Evolutionary conservation across 1,284 basidiomycete genomes (phyloP), one percentile per base, ranked within the genome.

Genomic region (Microbotryum scabiosae): DNA sequence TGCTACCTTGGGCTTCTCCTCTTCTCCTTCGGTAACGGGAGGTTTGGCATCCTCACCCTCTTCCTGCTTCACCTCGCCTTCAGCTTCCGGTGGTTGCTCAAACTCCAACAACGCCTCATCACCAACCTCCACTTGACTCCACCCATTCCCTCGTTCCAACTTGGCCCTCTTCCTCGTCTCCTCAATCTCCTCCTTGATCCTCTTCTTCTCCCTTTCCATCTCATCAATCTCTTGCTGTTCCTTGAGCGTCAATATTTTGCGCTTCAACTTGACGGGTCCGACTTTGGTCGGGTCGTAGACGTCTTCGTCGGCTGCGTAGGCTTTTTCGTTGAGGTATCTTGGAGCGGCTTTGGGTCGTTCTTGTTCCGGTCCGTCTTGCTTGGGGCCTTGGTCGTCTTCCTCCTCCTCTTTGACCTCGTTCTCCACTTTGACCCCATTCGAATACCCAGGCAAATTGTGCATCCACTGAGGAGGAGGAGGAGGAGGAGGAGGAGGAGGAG

Each of bases 261-360:
- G 53, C 53, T 65, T 68, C 47, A 65, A 43, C 26, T 63, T 64
- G 59, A 65, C 53, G 44, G 36, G 23, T 5, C n/a, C 20, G 10
- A 69, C 54, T 44, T 59, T 62, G 26, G 58, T 48, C 26, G 61
- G 62, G 23, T 69, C 70, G n/a, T 66, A 64, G 23, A 65, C 65
- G 47, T 64, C 64, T 26, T 63, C 55, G 30, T 57, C 57, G 10
- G 50, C 23, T 52, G 30, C 21, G 25, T 45, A 18, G 60, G 51
- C 54, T 62, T 63, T 48, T 56, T 63, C 64, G 32, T 46, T 25
- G n/a, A 65, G 49, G 60, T 63, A 60, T 36, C 25, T 59, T 10
- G 41, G 28, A 16, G 56, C 30, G 8, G 30, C 26, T 9, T 20
- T 32, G 14, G 20, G 23, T 5, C n/a, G 49, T 32, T 30, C 30